These are phyloP conservation scores for Penstemon eatonii DNA, from an alignment of 257 asterid species.

Conservation along the genomic window DNA sequence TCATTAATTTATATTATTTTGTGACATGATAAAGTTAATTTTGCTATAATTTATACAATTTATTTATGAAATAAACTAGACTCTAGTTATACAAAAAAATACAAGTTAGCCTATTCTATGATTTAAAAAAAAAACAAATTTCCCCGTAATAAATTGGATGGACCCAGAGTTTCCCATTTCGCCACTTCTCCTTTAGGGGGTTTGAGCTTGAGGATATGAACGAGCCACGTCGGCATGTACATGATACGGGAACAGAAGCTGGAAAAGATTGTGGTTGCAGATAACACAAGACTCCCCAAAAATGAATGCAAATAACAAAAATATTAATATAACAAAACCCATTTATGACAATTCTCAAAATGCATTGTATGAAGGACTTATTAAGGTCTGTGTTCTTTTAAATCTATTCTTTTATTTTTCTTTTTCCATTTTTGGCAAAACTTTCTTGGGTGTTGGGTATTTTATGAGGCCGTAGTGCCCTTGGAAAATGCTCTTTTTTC, in stretches of 20 bases:
- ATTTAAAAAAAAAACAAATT: too few relatives aligned
- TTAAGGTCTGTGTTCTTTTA: background rate
- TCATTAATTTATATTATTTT: too few relatives aligned
- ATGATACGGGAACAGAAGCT: background rate
- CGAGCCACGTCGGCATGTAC: constrained; percentile 40
- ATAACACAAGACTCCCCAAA: background rate
- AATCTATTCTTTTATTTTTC: background rate
- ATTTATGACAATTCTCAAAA: background rate
- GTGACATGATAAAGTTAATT: too few relatives aligned
- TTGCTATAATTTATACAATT: too few relatives aligned
- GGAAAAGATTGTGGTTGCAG: constrained; percentile 2
- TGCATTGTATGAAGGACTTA: background rate
- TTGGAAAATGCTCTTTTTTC: constrained; percentile 19
- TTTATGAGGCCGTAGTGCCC: background rate
- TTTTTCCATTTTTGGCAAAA: background rate
- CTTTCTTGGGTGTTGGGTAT: background rate
- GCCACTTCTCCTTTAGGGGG: constrained; percentile 2
- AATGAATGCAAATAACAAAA: background rate
- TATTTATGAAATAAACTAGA: too few relatives aligned
- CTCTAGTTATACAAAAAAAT: too few relatives aligned
- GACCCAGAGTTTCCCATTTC: background rate
- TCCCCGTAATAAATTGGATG: too few relatives aligned
- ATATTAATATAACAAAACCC: background rate
- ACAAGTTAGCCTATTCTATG: too few relatives aligned
- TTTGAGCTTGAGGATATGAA: constrained; percentile 45